Evolutionary conservation across 2,329 filamentous ascomycete genomes (phyloP).

Genomic region (Endocalyx cinctus): DNA sequence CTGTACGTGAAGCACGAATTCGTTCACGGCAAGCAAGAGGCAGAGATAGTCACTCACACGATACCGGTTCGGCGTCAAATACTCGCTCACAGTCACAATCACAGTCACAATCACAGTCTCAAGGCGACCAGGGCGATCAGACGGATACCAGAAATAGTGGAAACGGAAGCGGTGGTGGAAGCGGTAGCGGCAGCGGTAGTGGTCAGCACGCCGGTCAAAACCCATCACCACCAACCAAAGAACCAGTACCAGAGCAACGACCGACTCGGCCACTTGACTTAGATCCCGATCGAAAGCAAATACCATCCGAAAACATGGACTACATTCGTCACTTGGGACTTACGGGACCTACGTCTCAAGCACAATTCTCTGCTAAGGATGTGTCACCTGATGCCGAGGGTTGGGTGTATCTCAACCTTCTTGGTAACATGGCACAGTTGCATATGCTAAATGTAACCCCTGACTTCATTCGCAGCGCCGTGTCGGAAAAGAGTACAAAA

Average conservation of each 20-base stretch:
- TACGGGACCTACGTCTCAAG: conserved; percentile 51
- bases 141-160: conserved; percentile 30
- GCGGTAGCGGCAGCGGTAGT: conserved; percentile 22
- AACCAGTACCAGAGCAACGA: conserved; percentile 59
- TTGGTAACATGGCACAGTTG: conserved; percentile 77
- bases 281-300: conserved; percentile 71
- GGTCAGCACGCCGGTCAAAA: conserved; percentile 19
- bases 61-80: conserved; percentile 40
- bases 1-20: conserved; percentile 46
- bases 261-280: conserved; percentile 73
- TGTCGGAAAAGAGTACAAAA: conserved; percentile 65
- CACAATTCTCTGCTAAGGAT: conserved; percentile 39
- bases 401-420: conserved; percentile 78
- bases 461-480: conserved; percentile 69
- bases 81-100: conserved; percentile 35
- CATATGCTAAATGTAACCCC: conserved; percentile 81
- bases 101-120: conserved; percentile 36
- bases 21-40: conserved; percentile 25
- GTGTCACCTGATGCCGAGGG: conserved; percentile 62
- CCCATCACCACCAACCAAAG: conserved; percentile 33
- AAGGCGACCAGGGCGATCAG: conserved; percentile 42
- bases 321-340: conserved; percentile 74
- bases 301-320: conserved; percentile 72
- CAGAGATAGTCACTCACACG: conserved; percentile 38
- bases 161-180: conserved; percentile 15